A percentile compares a stretch with the other conserved stretches of the same genome.
Conservation (phyloP, 1,284 basidiomycete genomes). For the Sporisorium reilianum region DNA sequence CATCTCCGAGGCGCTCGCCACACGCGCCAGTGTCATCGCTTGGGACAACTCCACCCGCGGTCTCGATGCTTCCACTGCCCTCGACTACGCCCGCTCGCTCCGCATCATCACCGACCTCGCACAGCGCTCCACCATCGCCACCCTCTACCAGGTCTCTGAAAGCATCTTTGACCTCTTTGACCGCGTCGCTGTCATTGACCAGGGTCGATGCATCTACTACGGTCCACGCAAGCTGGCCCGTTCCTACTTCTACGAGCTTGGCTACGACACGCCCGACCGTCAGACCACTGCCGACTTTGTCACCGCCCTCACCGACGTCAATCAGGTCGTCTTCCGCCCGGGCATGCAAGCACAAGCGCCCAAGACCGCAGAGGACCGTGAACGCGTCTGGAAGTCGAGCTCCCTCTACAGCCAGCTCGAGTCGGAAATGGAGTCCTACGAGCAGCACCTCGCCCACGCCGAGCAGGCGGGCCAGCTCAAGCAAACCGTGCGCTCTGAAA, state of each 20-base stretch:
- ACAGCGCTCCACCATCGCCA: constrained; percentile 57
- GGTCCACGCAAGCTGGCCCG: constrained; percentile 57
- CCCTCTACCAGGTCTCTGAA: constrained; percentile 61
- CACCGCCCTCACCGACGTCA: constrained; percentile 75
- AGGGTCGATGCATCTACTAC: constrained; percentile 70
- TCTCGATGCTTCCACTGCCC: constrained; percentile 59
- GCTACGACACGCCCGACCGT: constrained; percentile 54
- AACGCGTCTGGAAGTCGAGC: constrained; percentile 53
- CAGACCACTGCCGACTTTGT: constrained; percentile 72
- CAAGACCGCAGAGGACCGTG: constrained; percentile 57
- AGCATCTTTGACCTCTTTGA: constrained; percentile 61
- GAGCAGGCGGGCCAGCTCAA: constrained; percentile 52
- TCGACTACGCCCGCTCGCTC: constrained; percentile 59
- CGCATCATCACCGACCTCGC: constrained; percentile 62
- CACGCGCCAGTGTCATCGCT: constrained; percentile 47
- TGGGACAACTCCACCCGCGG: constrained; percentile 63
- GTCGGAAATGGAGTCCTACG: constrained; percentile 57
- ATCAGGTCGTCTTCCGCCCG: constrained; percentile 74
- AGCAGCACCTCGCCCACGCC: constrained; percentile 38
- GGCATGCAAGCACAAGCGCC: constrained; percentile 72
- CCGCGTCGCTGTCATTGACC: constrained; percentile 56
- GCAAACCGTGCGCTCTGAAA: constrained; percentile 43
- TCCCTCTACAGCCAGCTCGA: constrained; percentile 47
- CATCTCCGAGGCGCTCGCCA: constrained; percentile 55
- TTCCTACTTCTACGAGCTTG: constrained; percentile 58